Percentiles rank a stretch among this genome's conserved stretches.
Evolutionary conservation across 495 filamentous ascomycete species (phyloP).

Genomic region (Penicillium canariense): DNA sequence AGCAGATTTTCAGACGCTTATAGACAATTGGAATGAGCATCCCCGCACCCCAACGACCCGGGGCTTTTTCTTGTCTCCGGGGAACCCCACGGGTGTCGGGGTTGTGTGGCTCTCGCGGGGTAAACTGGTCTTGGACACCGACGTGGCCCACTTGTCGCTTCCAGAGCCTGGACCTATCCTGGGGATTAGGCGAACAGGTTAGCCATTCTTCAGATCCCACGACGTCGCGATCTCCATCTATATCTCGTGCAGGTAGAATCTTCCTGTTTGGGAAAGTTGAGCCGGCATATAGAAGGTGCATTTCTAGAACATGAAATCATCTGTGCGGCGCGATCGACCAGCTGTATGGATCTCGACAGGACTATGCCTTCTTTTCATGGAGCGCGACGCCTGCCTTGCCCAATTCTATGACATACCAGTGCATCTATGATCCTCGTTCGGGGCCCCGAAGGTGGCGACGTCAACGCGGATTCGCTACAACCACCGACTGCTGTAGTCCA

Average conservation of each 20-base stretch:
- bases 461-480: background rate
- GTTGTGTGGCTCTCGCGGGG: constrained; percentile 15
- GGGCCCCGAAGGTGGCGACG: background rate
- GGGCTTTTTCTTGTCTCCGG: constrained; percentile 18
- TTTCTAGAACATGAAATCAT: constrained; percentile 12
- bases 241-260: constrained; percentile 1
- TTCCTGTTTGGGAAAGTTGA: constrained; percentile 26
- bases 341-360: constrained; percentile 1
- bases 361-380: background rate
- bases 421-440: background rate
- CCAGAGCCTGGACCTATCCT: constrained; percentile 3
- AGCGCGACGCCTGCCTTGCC: background rate
- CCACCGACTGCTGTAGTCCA: background rate
- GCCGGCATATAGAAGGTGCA: constrained; percentile 8
- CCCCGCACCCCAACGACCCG: constrained; percentile 13
- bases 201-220: background rate
- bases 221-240: constrained; percentile 7
- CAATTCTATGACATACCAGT: constrained; percentile 12
- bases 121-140: constrained; percentile 11
- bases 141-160: constrained; percentile 12
- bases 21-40: no score
- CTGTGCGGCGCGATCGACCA: constrained; percentile 1
- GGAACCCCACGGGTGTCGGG: constrained; percentile 20
- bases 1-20: no score
- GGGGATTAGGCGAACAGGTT: constrained; percentile 8